Conservation (phyloP, 2,329 filamentous ascomycete genomes). For the Calonectria naviculata region DNA sequence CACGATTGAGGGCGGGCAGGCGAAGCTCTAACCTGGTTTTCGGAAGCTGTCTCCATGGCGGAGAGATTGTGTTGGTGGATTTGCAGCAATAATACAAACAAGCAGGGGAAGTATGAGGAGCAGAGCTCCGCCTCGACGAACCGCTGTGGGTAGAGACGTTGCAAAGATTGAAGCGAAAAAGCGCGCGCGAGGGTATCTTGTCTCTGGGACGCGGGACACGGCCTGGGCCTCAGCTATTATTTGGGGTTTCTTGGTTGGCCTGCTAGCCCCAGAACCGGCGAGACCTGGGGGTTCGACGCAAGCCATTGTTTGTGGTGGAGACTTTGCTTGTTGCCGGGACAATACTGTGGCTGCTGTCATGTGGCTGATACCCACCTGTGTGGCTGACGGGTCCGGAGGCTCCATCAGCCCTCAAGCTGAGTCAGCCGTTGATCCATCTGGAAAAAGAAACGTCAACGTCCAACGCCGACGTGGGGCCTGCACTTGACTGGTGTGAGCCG, state of each 20-base stretch:
- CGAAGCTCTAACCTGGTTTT: conserved; percentile 41
- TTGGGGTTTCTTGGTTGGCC: conserved; percentile 34
- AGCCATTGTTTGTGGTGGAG: conserved; percentile 36
- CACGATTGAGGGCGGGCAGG: not conserved
- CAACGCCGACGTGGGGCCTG: conserved; percentile 20
- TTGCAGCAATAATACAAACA: conserved; percentile 38
- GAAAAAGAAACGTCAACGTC: conserved; percentile 12
- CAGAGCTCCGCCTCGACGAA: conserved; percentile 45
- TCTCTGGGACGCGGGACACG: conserved; percentile 19
- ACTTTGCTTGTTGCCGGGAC: conserved; percentile 33
- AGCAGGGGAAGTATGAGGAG: conserved; percentile 48
- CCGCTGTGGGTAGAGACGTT: conserved; percentile 38
- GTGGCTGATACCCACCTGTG: conserved; percentile 21
- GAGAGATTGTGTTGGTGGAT: conserved; percentile 30
- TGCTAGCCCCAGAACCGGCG: conserved; percentile 32
- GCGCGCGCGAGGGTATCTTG: conserved; percentile 18
- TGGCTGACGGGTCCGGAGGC: too few species aligned
- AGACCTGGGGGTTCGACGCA: conserved; percentile 37
- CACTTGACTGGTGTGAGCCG: conserved; percentile 4
- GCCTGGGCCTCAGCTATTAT: conserved; percentile 36
- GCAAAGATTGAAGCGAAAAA: conserved; percentile 27
- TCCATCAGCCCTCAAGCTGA: not conserved
- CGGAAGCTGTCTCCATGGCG: conserved; percentile 45
- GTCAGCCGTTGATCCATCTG: conserved; percentile 24
- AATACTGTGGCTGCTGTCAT: conserved; percentile 4